Evolutionary conservation across 495 filamentous ascomycete species (phyloP), one percentile per base, ranked within the genome.

Genomic region (Lasiosphaeria ovina): DNA sequence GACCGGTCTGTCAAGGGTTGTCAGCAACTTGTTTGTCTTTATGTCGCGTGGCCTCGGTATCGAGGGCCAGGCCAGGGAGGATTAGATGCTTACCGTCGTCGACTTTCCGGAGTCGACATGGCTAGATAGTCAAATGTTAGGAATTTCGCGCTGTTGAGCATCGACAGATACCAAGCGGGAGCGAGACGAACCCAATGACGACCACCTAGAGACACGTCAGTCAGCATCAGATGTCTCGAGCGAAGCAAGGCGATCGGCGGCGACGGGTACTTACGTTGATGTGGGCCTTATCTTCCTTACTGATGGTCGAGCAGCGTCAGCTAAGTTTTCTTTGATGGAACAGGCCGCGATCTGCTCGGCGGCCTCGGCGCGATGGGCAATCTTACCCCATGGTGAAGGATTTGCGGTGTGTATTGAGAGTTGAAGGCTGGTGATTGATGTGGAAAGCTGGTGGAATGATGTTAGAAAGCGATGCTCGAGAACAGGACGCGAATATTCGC

Each of bases 91-190:
- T 66, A 74, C 69, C 77, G 94, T 98, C 75, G 94, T 98, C 59
- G 93, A 97, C 88, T 98, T 98, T 81, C 94, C 94, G 80, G 92
- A 95, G 85, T 97, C 93, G 92, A 98, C 94, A 87, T 98, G 92
- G 83, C 93, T 24, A 24, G 24, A 24, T 24, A 24, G 24, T 24
- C 24, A 24, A 24, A 24, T 2, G 24, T 24, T 24, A 24, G 24
- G 24, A 24, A 24, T 24, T 24, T 24, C 74, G 60, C 17, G 1
- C 54, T 34, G 38, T 36, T 62, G 35, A 6, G 35, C 42, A 67
- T 69, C 63, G 72, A 63, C 35, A 59, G 59, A 8, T 31, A 9
- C 34, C 40, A 33, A 10, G 1, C 24, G 24, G 24, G 24, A 24
- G 24, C 24, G 24, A 24, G 24, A 24, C 24, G 24, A 24, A 24